Evolutionary conservation across 108 stramenopile genomes (phyloP).

Genomic region (Cyclotella choctawhatcheeana): DNA sequence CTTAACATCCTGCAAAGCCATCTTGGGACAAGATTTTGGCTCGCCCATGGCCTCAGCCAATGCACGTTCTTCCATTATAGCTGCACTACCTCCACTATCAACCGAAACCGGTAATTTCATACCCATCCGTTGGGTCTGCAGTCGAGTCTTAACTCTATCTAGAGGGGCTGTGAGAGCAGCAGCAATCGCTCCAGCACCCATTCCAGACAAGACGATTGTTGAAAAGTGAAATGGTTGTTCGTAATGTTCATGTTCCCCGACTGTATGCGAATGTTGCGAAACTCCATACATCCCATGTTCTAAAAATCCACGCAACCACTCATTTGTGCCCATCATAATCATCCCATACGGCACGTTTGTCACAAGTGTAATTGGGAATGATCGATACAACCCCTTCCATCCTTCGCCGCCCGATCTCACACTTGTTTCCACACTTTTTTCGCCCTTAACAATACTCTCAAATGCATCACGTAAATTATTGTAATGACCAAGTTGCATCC

Average conservation of each 20-base stretch:
- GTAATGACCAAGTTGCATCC: slow-evolving; percentile 98
- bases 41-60: slow-evolving; percentile 42
- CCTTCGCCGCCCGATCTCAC: slow-evolving; percentile 67
- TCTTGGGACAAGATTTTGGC: slow-evolving; percentile 41
- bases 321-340: slow-evolving; percentile 96
- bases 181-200: slow-evolving; percentile 91
- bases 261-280: slow-evolving; percentile 10
- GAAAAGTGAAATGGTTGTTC: slow-evolving; percentile 36
- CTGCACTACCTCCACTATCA: slow-evolving; percentile 9
- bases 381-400: slow-evolving; percentile 77
- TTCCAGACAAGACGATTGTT: slow-evolving; percentile 75
- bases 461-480: slow-evolving; percentile 70
- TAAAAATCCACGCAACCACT: slow-evolving; percentile 66
- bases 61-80: slow-evolving; percentile 41
- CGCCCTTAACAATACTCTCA: slow-evolving; percentile 52
- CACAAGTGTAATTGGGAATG: slow-evolving; percentile 92
- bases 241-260: slow-evolving; percentile 11
- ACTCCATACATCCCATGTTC: slow-evolving; percentile 56
- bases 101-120: slow-evolving; percentile 32
- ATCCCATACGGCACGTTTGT: slow-evolving; percentile 98
- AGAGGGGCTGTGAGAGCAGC: slow-evolving; percentile 93
- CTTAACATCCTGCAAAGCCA: slow-evolving; percentile 37
- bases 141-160: slow-evolving; percentile 95
- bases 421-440: background rate
- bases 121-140: slow-evolving; percentile 81